Evolutionary conservation across 2,329 filamentous ascomycete species (phyloP).

Genomic region (Clonostachys solani): DNA sequence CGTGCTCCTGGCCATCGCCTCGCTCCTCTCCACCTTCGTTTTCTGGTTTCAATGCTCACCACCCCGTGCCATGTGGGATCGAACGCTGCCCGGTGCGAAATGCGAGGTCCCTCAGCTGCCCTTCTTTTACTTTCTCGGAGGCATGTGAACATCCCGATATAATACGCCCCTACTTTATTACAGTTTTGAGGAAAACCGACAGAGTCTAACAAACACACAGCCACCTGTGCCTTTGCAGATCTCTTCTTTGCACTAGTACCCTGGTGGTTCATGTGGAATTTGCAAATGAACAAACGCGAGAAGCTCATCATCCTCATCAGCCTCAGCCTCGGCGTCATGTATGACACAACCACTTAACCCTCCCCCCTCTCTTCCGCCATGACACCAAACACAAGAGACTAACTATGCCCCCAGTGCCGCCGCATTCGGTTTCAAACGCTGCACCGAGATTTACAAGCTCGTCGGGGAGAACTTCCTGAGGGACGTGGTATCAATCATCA

Average conservation of each 20-base stretch:
- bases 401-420: conserved; percentile 10
- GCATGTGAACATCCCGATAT: too few species aligned
- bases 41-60: conserved; percentile 5
- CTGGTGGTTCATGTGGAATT: conserved; percentile 36
- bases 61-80: conserved; percentile 4
- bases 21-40: not conserved
- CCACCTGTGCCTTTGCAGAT: conserved; percentile 19
- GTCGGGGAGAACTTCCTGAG: conserved; percentile 14
- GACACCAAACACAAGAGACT: too few species aligned
- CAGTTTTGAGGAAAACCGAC: too few species aligned
- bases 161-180: too few species aligned
- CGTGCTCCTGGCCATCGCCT: conserved; percentile 1
- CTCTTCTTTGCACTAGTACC: conserved; percentile 34
- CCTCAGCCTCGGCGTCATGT: conserved; percentile 34
- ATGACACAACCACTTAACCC: too few species aligned
- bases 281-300: conserved; percentile 38
- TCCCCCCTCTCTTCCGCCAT: conserved; percentile 13
- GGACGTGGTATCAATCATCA: conserved; percentile 25
- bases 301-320: conserved; percentile 35
- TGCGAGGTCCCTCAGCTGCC: conserved; percentile 1
- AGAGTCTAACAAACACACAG: too few species aligned
- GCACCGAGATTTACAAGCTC: conserved; percentile 18
- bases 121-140: too few species aligned
- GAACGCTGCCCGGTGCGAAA: not conserved
- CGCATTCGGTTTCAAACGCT: conserved; percentile 18